Percentiles rank a stretch among this genome's conserved stretches.
Evolutionary conservation across 2,329 filamentous ascomycete species (phyloP).

Genomic region (Pseudocercospora ulei): DNA sequence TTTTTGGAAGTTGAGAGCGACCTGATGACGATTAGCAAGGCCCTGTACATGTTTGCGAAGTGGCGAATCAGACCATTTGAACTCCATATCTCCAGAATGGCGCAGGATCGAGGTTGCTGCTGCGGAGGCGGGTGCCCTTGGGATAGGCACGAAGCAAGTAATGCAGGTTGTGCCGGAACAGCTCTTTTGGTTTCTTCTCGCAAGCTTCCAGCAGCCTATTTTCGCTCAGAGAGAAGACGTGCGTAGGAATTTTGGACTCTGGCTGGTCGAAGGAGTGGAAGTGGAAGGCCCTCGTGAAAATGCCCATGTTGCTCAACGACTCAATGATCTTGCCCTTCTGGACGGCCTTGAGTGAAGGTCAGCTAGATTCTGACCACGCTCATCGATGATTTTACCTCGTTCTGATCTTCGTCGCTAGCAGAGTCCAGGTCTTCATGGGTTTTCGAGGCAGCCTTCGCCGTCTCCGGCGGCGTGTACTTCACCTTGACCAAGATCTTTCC

Average conservation of each 20-base stretch:
- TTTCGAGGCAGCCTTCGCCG: conserved; percentile 21
- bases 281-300: conserved; percentile 79
- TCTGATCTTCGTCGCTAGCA: conserved; percentile 36
- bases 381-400: neutral
- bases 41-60: conserved; percentile 5
- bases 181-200: conserved; percentile 44
- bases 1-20: conserved; percentile 88
- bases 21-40: conserved; percentile 33
- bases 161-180: conserved; percentile 73
- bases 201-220: conserved; percentile 57
- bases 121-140: conserved; percentile 67
- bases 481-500: conserved; percentile 61
- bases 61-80: conserved; percentile 49
- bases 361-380: neutral
- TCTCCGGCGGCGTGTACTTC: conserved; percentile 40
- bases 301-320: conserved; percentile 60
- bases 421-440: conserved; percentile 24
- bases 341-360: conserved; percentile 27
- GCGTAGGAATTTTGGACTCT: conserved; percentile 47
- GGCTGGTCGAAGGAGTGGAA: conserved; percentile 64
- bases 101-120: conserved; percentile 76
- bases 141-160: conserved; percentile 85
- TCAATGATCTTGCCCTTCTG: conserved; percentile 55
- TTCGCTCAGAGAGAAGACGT: conserved; percentile 57
- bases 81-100: conserved; percentile 81